A percentile compares a stretch with the other conserved stretches of the same genome.
Conservation (phyloP, 2,329 filamentous ascomycete genomes). For the Alternaria hordeiaustralica region DNA sequence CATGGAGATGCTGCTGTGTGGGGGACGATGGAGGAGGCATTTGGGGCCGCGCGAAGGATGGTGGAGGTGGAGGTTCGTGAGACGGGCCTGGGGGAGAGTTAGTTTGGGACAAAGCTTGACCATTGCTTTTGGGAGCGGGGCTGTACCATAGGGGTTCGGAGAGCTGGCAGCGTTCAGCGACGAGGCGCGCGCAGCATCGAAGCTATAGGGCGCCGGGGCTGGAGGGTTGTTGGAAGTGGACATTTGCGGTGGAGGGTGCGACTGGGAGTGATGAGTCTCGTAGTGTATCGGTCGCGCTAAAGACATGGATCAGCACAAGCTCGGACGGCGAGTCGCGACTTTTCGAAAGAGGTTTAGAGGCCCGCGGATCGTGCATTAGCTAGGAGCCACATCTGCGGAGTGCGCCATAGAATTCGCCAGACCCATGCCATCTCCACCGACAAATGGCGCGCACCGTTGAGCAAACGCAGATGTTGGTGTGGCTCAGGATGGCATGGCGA, state of each 20-base stretch:
- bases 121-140: slow-evolving; percentile 20
- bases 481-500: slow-evolving; percentile 5
- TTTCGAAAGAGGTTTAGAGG: slow-evolving; percentile 19
- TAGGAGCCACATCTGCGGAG: slow-evolving; percentile 37
- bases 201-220: slow-evolving; percentile 49
- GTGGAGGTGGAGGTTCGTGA: slow-evolving; percentile 50
- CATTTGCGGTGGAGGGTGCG: slow-evolving; percentile 45
- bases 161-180: slow-evolving; percentile 52
- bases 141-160: slow-evolving; percentile 43
- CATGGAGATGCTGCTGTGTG: slow-evolving; percentile 50
- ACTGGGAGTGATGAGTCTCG: slow-evolving; percentile 36
- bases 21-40: slow-evolving; percentile 60
- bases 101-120: slow-evolving; percentile 29
- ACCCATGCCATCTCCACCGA: slow-evolving; percentile 17
- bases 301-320: slow-evolving; percentile 24
- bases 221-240: slow-evolving; percentile 38
- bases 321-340: slow-evolving; percentile 17
- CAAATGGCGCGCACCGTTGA: slow-evolving; percentile 11
- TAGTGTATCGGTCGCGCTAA: slow-evolving; percentile 38
- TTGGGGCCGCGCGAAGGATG: slow-evolving; percentile 52
- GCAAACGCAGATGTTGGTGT: slow-evolving; percentile 7
- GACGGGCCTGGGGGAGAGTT: slow-evolving; percentile 40
- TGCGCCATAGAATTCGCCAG: slow-evolving; percentile 26
- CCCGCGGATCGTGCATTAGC: slow-evolving; percentile 30
- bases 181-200: slow-evolving; percentile 51